Evolutionary conservation across 1,284 basidiomycete species (phyloP).

Genomic region (Ustilago vetiveriae): DNA sequence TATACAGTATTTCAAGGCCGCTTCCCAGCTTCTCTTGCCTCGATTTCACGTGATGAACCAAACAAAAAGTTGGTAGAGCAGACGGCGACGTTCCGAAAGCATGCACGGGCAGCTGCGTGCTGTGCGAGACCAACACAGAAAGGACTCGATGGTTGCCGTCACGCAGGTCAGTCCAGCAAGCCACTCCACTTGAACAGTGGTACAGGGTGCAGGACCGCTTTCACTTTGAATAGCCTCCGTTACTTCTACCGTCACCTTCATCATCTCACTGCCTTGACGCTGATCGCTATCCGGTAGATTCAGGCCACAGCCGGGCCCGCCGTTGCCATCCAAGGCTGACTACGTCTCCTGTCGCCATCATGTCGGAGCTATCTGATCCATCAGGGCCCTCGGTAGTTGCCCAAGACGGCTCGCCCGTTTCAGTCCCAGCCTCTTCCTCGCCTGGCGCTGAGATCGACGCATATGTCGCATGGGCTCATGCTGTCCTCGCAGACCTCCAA

Average conservation of each 20-base stretch:
- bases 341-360: neutral
- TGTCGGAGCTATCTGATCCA: constrained; percentile 13
- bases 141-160: neutral
- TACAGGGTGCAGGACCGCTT: no score
- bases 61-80: neutral
- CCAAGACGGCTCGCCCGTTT: constrained; percentile 5
- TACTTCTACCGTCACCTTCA: no score
- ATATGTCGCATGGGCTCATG: constrained; percentile 48
- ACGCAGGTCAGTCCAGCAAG: constrained; percentile 1
- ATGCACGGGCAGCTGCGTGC: no score
- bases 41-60: neutral
- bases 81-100: neutral
- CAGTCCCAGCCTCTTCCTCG: neutral
- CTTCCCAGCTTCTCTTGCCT: no score
- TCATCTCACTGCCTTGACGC: no score
- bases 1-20: no score
- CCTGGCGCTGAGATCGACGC: constrained; percentile 44
- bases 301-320: no score
- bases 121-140: constrained; percentile 3
- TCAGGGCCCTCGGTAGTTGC: neutral
- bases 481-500: constrained; percentile 26
- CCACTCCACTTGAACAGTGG: no score
- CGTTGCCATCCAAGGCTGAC: no score
- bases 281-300: no score
- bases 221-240: no score